phyloP scores from a whole-genome alignment of 73 alveolate species.

The Symbiodinium pilosum region DNA sequence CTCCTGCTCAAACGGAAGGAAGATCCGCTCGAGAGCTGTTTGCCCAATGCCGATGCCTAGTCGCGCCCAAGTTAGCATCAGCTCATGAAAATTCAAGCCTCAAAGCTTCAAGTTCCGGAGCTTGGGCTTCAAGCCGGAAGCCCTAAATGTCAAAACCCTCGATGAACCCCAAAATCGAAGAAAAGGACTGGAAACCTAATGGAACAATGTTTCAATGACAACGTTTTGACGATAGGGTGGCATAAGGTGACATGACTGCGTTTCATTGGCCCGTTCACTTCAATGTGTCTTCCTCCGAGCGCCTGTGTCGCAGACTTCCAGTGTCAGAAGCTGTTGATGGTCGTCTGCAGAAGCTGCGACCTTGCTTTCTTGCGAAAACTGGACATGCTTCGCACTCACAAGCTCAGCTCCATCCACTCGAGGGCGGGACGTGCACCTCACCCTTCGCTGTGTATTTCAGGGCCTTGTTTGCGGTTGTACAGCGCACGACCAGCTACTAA shows the following conservation, averaged over 20 bases:
- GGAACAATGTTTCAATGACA: no score
- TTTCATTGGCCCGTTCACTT: no score
- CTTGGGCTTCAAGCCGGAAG: no score
- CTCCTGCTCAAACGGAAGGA: conserved; percentile 87
- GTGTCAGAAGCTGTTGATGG: neutral
- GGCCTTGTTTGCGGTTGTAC: no score
- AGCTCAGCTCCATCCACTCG: neutral
- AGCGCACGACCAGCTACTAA: no score
- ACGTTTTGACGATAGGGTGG: neutral
- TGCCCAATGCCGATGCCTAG: conserved; percentile 56
- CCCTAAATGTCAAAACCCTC: no score
- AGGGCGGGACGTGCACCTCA: conserved; percentile 25
- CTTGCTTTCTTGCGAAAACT: neutral
- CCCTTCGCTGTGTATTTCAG: conserved; percentile 60
- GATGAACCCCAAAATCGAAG: no score
- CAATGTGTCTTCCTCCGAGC: no score
- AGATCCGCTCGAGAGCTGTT: conserved; percentile 57
- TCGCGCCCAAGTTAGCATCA: neutral
- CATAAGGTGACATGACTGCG: neutral
- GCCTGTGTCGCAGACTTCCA: conserved; percentile 57
- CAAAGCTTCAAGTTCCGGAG: neutral
- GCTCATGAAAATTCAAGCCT: neutral
- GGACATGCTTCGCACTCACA: neutral
- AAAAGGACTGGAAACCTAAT: no score
- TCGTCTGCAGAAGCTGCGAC: conserved; percentile 56